Conservation (phyloP, 257 asterid species). For the Echites panduratus region DNA sequence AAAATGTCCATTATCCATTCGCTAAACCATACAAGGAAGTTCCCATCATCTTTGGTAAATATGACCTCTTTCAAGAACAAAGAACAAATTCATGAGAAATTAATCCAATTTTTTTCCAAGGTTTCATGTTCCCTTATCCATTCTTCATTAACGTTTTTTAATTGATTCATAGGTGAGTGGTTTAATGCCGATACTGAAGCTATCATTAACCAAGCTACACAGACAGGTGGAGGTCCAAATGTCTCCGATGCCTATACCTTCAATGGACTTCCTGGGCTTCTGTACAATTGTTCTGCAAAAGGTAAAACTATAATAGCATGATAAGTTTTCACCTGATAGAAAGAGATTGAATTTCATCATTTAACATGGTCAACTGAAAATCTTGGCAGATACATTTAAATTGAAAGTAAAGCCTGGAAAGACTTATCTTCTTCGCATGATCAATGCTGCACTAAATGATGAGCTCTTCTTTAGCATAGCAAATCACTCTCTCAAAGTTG, state of each 20-base stretch:
- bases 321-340: too few relatives aligned
- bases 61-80: neutral
- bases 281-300: constrained; percentile 54
- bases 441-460: constrained; percentile 63
- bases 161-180: constrained; percentile 49
- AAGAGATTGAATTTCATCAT: too few relatives aligned
- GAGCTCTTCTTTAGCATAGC: constrained; percentile 57
- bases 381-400: constrained; percentile 41
- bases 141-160: too few relatives aligned
- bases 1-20: constrained; percentile 43
- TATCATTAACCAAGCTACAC: constrained; percentile 48
- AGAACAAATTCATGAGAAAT: too few relatives aligned
- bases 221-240: constrained; percentile 59
- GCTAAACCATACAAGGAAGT: constrained; percentile 54
- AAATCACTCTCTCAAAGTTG: constrained; percentile 40
- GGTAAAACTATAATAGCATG: constrained; percentile 23
- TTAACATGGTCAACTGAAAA: too few relatives aligned
- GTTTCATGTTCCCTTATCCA: too few relatives aligned
- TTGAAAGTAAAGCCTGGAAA: constrained; percentile 50
- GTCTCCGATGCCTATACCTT: constrained; percentile 61
- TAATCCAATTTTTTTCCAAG: too few relatives aligned
- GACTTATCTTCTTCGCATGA: constrained; percentile 54
- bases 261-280: constrained; percentile 56
- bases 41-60: constrained; percentile 46
- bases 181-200: constrained; percentile 57